Evolutionary conservation across 2,329 filamentous ascomycete species (phyloP).

Genomic region (Aspergillus pseudotamarii): DNA sequence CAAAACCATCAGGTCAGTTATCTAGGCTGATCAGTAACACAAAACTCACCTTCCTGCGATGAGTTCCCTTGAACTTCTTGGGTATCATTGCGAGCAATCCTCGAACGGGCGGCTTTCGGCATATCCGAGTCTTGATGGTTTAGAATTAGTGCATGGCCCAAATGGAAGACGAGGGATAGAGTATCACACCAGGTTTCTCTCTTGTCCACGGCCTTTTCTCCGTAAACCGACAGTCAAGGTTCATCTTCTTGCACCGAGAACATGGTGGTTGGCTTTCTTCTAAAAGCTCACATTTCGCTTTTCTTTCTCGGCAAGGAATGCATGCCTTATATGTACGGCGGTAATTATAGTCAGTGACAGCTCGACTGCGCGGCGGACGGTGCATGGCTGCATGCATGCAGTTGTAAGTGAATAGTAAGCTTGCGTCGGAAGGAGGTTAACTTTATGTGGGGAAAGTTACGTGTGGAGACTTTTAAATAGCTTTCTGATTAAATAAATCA

Average conservation of each 20-base stretch:
- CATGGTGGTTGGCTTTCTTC: constrained; percentile 37
- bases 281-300: constrained; percentile 48
- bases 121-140: not conserved
- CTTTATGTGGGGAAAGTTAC: not conserved
- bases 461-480: not conserved
- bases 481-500: not conserved
- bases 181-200: constrained; percentile 18
- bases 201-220: constrained; percentile 30
- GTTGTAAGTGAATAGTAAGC: not conserved
- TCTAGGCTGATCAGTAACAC: not conserved
- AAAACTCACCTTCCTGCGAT: not conserved
- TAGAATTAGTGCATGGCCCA: not conserved
- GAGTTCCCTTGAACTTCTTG: not conserved
- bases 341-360: constrained; percentile 35
- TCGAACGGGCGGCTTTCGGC: not conserved
- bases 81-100: not conserved
- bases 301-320: constrained; percentile 49
- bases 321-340: constrained; percentile 53
- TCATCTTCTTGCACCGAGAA: constrained; percentile 45
- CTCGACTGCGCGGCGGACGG: constrained; percentile 19
- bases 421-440: not conserved
- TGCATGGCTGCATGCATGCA: constrained; percentile 2
- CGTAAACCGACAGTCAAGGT: constrained; percentile 46
- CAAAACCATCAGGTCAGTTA: not conserved
- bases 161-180: constrained; percentile 9